A percentile compares a stretch with the other conserved stretches of the same genome.
Evolutionary conservation across 768 basidiomycete species (phyloP).

Genomic region (Xerocomus potaroensis): DNA sequence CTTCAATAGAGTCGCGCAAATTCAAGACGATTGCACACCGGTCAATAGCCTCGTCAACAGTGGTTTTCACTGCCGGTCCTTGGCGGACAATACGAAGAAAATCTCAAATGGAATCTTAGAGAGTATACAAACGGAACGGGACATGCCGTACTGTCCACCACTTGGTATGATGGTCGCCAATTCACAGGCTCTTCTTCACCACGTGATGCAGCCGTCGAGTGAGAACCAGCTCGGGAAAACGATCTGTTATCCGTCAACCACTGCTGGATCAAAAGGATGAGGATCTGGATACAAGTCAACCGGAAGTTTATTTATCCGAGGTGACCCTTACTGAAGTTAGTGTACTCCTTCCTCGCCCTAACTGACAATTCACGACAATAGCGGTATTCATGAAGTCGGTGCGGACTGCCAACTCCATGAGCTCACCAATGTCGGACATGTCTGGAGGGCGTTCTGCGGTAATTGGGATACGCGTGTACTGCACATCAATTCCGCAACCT

Average conservation of each 20-base stretch:
- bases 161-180: conserved; percentile 67
- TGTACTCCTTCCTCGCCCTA: conserved; percentile 90
- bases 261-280: conserved; percentile 76
- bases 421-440: conserved; percentile 65
- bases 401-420: conserved; percentile 74
- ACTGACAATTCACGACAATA: conserved; percentile 93
- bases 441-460: conserved; percentile 86
- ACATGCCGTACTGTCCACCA: conserved; percentile 76
- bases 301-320: not conserved
- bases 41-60: conserved; percentile 86
- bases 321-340: conserved; percentile 65
- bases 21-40: conserved; percentile 81
- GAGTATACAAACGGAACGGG: not conserved
- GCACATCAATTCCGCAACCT: conserved; percentile 53
- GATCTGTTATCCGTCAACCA: conserved; percentile 57
- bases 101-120: conserved; percentile 40
- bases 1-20: conserved; percentile 85
- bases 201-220: conserved; percentile 33
- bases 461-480: conserved; percentile 85
- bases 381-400: conserved; percentile 65
- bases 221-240: conserved; percentile 40
- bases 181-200: conserved; percentile 28
- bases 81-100: conserved; percentile 81
- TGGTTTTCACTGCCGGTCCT: conserved; percentile 80
- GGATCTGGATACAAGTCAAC: conserved; percentile 45